These are phyloP conservation scores for Trypanosoma platydactyli DNA, from an alignment of 208 protist species.

Conservation along the genomic window DNA sequence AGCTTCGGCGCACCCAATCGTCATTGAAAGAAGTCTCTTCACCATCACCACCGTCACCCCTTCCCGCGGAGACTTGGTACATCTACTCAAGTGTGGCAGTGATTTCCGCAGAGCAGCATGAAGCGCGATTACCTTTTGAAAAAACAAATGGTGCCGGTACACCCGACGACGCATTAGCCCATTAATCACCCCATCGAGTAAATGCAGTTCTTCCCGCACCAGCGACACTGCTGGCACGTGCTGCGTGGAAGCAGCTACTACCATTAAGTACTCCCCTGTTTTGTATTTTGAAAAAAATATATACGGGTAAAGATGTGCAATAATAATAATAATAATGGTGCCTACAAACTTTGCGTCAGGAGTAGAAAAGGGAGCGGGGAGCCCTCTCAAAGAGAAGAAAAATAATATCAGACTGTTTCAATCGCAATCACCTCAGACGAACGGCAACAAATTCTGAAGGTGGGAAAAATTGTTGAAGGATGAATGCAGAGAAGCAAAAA, in stretches of 20 bases:
- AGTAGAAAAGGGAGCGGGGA: background rate
- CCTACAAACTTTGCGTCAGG: background rate
- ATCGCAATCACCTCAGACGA: no score
- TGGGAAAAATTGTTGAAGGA: background rate
- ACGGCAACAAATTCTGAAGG: background rate
- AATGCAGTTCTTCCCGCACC: conserved; percentile 18
- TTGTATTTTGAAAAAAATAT: no score
- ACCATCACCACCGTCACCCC: background rate
- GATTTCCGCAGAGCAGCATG: conserved; percentile 10
- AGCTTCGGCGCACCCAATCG: conserved; percentile 33
- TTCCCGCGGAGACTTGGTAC: background rate
- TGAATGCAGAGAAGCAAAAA: background rate
- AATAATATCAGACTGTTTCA: background rate
- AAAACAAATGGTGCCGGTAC: conserved; percentile 62
- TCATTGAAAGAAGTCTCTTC: conserved; percentile 22
- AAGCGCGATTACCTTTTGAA: conserved; percentile 24
- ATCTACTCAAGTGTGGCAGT: conserved; percentile 11
- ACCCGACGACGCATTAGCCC: conserved; percentile 29
- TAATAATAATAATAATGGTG: background rate
- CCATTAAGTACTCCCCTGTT: no score
- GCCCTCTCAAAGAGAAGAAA: background rate
- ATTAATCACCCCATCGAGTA: conserved; percentile 13
- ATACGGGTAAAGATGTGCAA: background rate
- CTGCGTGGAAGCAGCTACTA: background rate
- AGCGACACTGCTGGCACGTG: conserved; percentile 13